These are phyloP conservation scores for Physcomitrium patens DNA, from an alignment of 225 moss, liverwort and hornwort genomes.

Conservation along the genomic window DNA sequence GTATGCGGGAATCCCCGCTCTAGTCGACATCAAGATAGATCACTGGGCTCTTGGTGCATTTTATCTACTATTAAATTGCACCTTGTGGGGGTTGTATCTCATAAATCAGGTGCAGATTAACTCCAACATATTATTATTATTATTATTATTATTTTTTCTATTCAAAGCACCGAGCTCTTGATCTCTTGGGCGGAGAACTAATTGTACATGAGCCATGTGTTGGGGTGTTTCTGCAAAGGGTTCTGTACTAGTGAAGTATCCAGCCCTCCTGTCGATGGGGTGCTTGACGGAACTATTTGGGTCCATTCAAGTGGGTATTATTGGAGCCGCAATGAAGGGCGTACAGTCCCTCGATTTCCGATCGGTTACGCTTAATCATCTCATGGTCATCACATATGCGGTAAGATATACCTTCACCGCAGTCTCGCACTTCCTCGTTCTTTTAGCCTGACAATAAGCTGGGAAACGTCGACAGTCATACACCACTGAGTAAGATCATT, in stretches of 20 bases:
- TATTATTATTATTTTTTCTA: no score
- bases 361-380: constrained; percentile 9
- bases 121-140: no score
- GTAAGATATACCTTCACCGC: constrained; percentile 23
- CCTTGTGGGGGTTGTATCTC: constrained; percentile 40
- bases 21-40: not conserved
- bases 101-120: constrained; percentile 35
- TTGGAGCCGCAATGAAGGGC: constrained; percentile 34
- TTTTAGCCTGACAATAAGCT: not conserved
- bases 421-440: not conserved
- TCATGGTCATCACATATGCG: constrained; percentile 44
- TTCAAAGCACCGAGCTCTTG: not conserved
- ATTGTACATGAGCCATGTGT: not conserved
- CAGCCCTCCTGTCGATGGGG: constrained; percentile 45
- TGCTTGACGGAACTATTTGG: constrained; percentile 40
- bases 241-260: constrained; percentile 33
- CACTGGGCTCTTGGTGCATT: constrained; percentile 35
- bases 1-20: constrained; percentile 16
- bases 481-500: not conserved
- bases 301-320: constrained; percentile 34
- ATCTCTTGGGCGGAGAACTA: not conserved
- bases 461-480: not conserved
- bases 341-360: constrained; percentile 30
- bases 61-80: constrained; percentile 38
- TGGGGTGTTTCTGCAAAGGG: constrained; percentile 20